A percentile compares a stretch with the other conserved stretches of the same genome.
Conservation (phyloP, 257 asterid genomes). For the Salvia miltiorrhiza region DNA sequence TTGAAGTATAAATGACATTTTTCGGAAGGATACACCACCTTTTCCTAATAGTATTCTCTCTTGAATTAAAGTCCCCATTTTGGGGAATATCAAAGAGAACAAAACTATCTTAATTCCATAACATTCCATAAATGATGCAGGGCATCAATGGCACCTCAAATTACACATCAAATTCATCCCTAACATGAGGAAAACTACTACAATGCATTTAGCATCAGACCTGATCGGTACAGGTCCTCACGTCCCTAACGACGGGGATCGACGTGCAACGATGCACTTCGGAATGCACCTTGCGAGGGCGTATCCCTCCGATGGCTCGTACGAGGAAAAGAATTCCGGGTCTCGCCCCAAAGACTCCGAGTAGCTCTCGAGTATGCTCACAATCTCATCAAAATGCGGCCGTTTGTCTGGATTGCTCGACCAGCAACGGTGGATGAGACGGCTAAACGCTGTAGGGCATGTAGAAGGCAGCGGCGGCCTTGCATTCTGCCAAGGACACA, state of each 20-base stretch:
- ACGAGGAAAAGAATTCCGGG: slow-evolving; percentile 60
- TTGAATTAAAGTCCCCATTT: slow-evolving; percentile 13
- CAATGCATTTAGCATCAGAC: slow-evolving; percentile 7
- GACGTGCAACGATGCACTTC: slow-evolving; percentile 35
- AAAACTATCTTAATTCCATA: slow-evolving; percentile 13
- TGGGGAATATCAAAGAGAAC: slow-evolving; percentile 19
- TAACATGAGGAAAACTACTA: slow-evolving; percentile 18
- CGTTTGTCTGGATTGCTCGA: slow-evolving; percentile 76
- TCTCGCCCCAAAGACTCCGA: slow-evolving; percentile 56
- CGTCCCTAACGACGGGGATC: slow-evolving; percentile 35
- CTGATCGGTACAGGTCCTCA: slow-evolving; percentile 14
- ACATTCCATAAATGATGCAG: slow-evolving; percentile 19
- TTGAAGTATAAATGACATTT: too few species aligned
- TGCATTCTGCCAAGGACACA: slow-evolving; percentile 51
- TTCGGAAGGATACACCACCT: neutral
- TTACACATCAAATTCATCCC: slow-evolving; percentile 22
- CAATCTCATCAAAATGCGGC: slow-evolving; percentile 86
- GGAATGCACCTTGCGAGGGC: slow-evolving; percentile 55
- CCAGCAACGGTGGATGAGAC: slow-evolving; percentile 81
- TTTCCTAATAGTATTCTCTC: neutral
- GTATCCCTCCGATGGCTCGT: slow-evolving; percentile 36
- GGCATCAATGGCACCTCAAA: slow-evolving; percentile 22
- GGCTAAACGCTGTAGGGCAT: slow-evolving; percentile 64
- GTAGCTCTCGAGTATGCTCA: slow-evolving; percentile 54
- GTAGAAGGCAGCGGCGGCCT: slow-evolving; percentile 84